Conservation (phyloP, 805 yeast genomes). For the Debaryomyces tyrocola region DNA sequence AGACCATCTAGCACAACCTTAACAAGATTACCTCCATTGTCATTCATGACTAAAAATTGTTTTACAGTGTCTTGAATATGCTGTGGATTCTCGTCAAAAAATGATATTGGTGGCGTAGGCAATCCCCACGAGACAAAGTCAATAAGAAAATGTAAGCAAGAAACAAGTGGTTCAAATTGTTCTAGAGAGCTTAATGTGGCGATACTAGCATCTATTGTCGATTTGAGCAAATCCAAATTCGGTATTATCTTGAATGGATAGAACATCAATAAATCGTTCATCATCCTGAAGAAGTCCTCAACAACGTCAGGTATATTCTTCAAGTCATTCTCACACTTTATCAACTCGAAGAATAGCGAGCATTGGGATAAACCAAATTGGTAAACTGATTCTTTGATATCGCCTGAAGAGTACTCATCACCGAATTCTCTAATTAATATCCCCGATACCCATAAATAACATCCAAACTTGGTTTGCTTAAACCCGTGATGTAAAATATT, state of each 20-base stretch:
- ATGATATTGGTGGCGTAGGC: constrained; percentile 75
- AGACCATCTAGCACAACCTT: constrained; percentile 61
- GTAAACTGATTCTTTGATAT: constrained; percentile 64
- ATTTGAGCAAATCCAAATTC: constrained; percentile 46
- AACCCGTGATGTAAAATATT: constrained; percentile 70
- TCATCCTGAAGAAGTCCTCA: constrained; percentile 85
- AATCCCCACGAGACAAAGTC: constrained; percentile 87
- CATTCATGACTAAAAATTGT: constrained; percentile 38
- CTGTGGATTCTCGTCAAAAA: constrained; percentile 56
- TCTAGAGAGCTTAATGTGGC: constrained; percentile 50
- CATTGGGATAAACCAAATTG: constrained; percentile 70
- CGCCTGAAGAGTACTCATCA: constrained; percentile 48
- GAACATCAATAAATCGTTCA: constrained; percentile 74
- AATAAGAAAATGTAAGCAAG: constrained; percentile 73
- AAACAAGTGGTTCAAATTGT: constrained; percentile 68
- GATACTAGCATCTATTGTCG: constrained; percentile 59
- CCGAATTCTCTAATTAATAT: constrained; percentile 72
- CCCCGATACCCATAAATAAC: constrained; percentile 90
- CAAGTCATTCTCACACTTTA: constrained; percentile 23
- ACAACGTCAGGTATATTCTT: constrained; percentile 62
- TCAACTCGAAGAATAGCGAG: constrained; percentile 47
- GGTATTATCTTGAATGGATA: constrained; percentile 56
- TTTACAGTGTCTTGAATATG: constrained; percentile 49
- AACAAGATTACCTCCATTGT: constrained; percentile 59
- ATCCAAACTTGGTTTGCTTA: constrained; percentile 66